These are phyloP conservation scores for Solanum neorickii DNA, from an alignment of 257 asterid species.

Conservation along the genomic window DNA sequence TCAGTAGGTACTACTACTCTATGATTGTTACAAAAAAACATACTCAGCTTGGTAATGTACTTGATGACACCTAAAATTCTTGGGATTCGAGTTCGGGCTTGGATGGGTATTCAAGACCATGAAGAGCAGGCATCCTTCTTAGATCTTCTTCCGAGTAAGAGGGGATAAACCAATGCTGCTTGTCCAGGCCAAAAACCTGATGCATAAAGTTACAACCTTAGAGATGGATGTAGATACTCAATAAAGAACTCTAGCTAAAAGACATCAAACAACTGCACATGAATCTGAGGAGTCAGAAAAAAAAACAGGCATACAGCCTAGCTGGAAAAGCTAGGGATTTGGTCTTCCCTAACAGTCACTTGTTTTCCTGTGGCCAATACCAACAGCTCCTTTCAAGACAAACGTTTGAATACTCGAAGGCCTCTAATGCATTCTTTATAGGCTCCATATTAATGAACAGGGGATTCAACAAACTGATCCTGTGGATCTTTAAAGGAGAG, in stretches of 20 bases:
- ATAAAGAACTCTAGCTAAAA: not conserved
- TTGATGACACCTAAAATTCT: slow-evolving; percentile 22
- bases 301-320: not conserved
- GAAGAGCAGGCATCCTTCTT: slow-evolving; percentile 60
- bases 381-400: not conserved
- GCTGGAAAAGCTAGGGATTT: not conserved
- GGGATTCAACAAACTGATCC: not conserved
- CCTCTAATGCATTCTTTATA: not conserved
- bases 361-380: not conserved
- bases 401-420: not conserved
- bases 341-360: not conserved
- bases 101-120: slow-evolving; percentile 70
- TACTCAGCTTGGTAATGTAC: not conserved
- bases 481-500: not conserved
- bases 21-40: not conserved
- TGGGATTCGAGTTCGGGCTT: slow-evolving; percentile 51
- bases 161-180: slow-evolving; percentile 57
- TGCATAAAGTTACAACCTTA: not conserved
- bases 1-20: not conserved
- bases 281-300: not conserved
- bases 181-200: slow-evolving; percentile 64
- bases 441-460: not conserved
- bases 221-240: not conserved
- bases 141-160: slow-evolving; percentile 61
- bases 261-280: not conserved